Percentiles rank a stretch among this genome's conserved stretches.
phyloP scores from a whole-genome alignment of 306 rosid genomes.

The Cucurbita ficifolia region DNA sequence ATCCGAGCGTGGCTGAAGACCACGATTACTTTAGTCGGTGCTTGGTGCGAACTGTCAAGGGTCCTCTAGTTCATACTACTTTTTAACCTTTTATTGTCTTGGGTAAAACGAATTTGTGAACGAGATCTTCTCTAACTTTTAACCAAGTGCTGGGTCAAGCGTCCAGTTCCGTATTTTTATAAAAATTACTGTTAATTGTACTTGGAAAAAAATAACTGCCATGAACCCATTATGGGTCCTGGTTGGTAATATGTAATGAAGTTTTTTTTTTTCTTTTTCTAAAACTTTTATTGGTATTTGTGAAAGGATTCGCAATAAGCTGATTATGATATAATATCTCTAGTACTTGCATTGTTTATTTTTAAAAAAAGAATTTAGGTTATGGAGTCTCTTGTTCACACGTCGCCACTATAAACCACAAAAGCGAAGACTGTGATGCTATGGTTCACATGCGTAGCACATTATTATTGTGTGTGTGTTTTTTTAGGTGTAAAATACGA shows the following conservation, averaged over 20 bases:
- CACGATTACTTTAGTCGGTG: background rate
- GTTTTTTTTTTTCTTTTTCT: background rate
- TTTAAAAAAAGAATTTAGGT: background rate
- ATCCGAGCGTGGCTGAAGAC: background rate
- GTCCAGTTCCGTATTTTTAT: background rate
- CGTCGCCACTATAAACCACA: background rate
- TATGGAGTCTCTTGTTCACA: background rate
- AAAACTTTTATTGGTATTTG: background rate
- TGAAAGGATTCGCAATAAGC: background rate
- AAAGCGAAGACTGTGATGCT: background rate
- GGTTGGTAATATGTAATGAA: background rate
- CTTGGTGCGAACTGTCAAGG: background rate
- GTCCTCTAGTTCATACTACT: background rate
- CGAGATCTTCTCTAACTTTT: background rate
- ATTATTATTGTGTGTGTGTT: too few species aligned
- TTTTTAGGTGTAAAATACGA: background rate
- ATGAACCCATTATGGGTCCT: background rate
- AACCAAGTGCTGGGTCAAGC: background rate
- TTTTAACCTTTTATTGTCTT: background rate
- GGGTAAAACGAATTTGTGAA: background rate
- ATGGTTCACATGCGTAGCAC: background rate
- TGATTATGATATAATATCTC: background rate
- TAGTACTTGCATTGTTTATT: background rate
- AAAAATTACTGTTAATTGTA: background rate
- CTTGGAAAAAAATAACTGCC: background rate